A percentile compares a stretch with the other conserved stretches of the same genome.
Evolutionary conservation across 306 rosid species (phyloP).

Genomic region (Elaeagnus macrophylla): DNA sequence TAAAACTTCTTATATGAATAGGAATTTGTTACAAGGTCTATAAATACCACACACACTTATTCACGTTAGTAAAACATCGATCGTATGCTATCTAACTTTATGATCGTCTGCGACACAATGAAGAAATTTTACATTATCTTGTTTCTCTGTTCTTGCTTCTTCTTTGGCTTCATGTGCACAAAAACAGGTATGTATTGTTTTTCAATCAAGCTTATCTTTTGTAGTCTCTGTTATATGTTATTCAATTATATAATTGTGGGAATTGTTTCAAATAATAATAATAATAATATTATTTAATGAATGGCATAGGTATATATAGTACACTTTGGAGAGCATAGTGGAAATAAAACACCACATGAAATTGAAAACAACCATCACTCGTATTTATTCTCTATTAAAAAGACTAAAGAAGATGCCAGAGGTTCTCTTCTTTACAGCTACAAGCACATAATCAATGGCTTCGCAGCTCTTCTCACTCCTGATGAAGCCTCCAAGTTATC

Average conservation of each 20-base stretch:
- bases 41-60: no score
- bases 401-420: slow-evolving; percentile 48
- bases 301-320: slow-evolving; percentile 55
- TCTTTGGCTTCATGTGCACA: slow-evolving; percentile 22
- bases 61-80: no score
- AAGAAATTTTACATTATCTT: slow-evolving; percentile 2
- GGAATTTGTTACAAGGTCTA: no score
- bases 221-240: not conserved
- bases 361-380: slow-evolving; percentile 54
- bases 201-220: not conserved
- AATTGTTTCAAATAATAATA: not conserved
- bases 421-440: slow-evolving; percentile 71
- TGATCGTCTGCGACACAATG: no score
- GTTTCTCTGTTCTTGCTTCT: slow-evolving; percentile 18
- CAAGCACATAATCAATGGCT: slow-evolving; percentile 78
- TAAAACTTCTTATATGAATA: no score
- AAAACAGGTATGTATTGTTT: slow-evolving; percentile 7
- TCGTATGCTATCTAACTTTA: no score
- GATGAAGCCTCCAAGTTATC: slow-evolving; percentile 57
- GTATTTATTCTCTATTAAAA: slow-evolving; percentile 51
- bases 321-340: slow-evolving; percentile 43
- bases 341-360: slow-evolving; percentile 36
- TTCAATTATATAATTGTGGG: not conserved
- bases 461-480: slow-evolving; percentile 72
- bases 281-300: no score